These are phyloP conservation scores for Paramecium bursaria DNA, from an alignment of 73 alveolate genomes.

Conservation along the genomic window DNA sequence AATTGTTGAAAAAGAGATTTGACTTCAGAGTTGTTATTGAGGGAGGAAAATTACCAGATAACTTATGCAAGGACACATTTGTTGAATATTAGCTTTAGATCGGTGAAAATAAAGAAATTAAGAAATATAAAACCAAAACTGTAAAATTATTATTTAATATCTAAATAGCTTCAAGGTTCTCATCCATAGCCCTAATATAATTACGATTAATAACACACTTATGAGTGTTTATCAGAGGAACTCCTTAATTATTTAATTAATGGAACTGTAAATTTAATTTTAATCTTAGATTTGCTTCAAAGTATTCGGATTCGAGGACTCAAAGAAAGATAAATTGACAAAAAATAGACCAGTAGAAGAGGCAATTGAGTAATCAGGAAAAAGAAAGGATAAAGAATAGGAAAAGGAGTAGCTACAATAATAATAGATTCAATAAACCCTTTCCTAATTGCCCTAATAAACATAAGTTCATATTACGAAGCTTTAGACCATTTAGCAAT, in stretches of 20 bases:
- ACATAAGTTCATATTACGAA: constrained; percentile 4
- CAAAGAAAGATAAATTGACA: constrained; percentile 30
- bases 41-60: constrained; percentile 74
- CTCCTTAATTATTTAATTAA: constrained; percentile 73
- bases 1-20: constrained; percentile 54
- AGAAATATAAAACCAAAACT: constrained; percentile 61
- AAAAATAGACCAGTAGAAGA: constrained; percentile 61
- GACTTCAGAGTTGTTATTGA: constrained; percentile 63
- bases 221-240: constrained; percentile 68
- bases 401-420: neutral
- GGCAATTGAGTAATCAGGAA: constrained; percentile 22
- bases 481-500: neutral
- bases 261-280: constrained; percentile 73
- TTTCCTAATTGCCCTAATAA: constrained; percentile 10
- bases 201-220: constrained; percentile 75
- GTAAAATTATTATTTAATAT: constrained; percentile 17
- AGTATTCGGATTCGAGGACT: constrained; percentile 72
- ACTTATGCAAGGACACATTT: constrained; percentile 82
- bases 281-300: constrained; percentile 67
- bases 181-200: constrained; percentile 77
- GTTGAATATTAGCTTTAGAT: constrained; percentile 77
- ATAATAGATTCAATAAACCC: constrained; percentile 25
- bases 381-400: neutral
- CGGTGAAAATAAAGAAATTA: constrained; percentile 72
- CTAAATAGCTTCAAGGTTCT: constrained; percentile 69